A percentile compares a stretch with the other conserved stretches of the same genome.
Conservation (phyloP, 2,329 filamentous ascomycete species). For the Chrysosporium keratinophilum region DNA sequence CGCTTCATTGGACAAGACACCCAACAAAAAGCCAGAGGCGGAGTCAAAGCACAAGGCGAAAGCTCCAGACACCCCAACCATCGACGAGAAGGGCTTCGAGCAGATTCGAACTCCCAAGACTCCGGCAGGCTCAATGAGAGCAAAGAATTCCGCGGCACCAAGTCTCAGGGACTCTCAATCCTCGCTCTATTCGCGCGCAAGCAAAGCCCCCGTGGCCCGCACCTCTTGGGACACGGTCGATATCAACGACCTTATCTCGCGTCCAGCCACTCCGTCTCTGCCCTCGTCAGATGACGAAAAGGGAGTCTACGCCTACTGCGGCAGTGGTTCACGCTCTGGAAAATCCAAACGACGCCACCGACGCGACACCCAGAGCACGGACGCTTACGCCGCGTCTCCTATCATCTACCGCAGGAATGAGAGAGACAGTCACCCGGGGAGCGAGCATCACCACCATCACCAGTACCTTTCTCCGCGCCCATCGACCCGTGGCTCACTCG, state of each 20-base stretch:
- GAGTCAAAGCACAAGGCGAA: background rate
- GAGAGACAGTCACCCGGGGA: background rate
- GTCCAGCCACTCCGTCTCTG: constrained; percentile 26
- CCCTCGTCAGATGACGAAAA: constrained; percentile 35
- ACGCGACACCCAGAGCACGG: background rate
- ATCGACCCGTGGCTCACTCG: constrained; percentile 1
- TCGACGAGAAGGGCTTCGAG: background rate
- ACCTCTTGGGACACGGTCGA: constrained; percentile 7
- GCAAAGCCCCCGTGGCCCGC: background rate
- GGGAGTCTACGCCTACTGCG: constrained; percentile 19
- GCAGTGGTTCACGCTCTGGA: constrained; percentile 2
- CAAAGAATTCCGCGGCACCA: background rate
- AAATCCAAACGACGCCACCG: constrained; percentile 1
- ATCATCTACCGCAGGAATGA: background rate
- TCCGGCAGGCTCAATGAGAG: background rate
- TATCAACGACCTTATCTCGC: constrained; percentile 7
- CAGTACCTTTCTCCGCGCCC: background rate
- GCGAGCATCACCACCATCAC: background rate
- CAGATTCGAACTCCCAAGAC: background rate
- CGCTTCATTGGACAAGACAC: background rate
- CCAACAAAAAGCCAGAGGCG: background rate
- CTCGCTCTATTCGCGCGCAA: background rate
- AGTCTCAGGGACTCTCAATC: constrained; percentile 1
- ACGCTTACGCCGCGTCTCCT: background rate
- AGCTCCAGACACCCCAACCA: background rate